Conservation (phyloP, 2,329 filamentous ascomycete species). For the Dactylellina leptospora region DNA sequence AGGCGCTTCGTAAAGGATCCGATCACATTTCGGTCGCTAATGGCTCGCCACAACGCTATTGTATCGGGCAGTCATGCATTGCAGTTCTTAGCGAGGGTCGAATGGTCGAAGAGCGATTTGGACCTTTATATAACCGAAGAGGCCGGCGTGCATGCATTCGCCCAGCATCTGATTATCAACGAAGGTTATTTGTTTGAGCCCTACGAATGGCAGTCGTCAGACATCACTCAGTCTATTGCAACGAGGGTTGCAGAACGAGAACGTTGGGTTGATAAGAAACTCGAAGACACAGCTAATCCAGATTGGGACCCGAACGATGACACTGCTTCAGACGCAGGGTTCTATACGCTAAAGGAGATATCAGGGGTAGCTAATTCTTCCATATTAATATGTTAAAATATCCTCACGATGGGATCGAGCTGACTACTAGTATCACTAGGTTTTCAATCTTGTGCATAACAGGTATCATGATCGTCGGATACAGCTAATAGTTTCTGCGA, state of each 20-base stretch:
- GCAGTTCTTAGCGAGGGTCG: conserved; percentile 42
- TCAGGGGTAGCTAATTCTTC: conserved; percentile 20
- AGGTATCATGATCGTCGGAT: conserved; percentile 9
- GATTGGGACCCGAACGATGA: neutral
- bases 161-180: conserved; percentile 9
- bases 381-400: too few species aligned
- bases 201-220: conserved; percentile 33
- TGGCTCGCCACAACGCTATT: conserved; percentile 45
- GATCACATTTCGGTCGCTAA: conserved; percentile 36
- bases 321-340: neutral
- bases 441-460: conserved; percentile 35
- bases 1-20: conserved; percentile 45
- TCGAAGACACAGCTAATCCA: neutral
- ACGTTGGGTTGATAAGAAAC: neutral
- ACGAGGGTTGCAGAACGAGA: neutral
- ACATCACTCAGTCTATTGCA: neutral
- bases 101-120: conserved; percentile 40
- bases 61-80: conserved; percentile 48
- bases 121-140: conserved; percentile 34
- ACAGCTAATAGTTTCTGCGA: conserved; percentile 25
- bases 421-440: too few species aligned
- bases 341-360: conserved; percentile 6
- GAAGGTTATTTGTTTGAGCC: conserved; percentile 32
- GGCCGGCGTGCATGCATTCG: conserved; percentile 6
- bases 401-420: too few species aligned